Evolutionary conservation across 345 rosid species (phyloP).

Genomic region (Gossypium stocksii): DNA sequence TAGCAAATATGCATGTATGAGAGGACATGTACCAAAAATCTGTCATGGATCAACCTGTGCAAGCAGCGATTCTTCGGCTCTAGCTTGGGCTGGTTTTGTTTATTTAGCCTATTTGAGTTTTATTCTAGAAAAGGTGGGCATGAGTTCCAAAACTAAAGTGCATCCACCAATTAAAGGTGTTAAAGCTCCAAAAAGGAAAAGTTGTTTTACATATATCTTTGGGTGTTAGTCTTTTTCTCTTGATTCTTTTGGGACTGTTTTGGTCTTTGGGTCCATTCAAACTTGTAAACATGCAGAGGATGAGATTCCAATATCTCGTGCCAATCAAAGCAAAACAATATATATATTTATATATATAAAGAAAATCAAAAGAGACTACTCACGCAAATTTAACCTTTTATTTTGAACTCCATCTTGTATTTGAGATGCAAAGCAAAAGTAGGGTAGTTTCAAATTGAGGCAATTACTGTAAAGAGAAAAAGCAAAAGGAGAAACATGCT

Average conservation of each 20-base stretch:
- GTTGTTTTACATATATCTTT: conserved; percentile 23
- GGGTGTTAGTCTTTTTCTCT: conserved; percentile 35
- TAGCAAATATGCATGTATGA: conserved; percentile 10
- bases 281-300: conserved; percentile 29
- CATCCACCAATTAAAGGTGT: conserved; percentile 36
- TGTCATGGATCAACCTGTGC: background rate
- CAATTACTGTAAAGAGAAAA: conserved; percentile 20
- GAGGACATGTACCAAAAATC: conserved; percentile 4
- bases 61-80: conserved; percentile 5
- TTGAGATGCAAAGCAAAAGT: conserved; percentile 20
- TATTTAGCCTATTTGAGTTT: background rate
- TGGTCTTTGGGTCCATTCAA: conserved; percentile 41
- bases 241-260: conserved; percentile 34
- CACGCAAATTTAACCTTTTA: background rate
- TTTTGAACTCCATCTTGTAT: background rate
- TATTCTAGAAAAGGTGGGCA: conserved; percentile 17
- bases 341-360: too few relatives aligned
- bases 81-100: background rate
- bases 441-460: conserved; percentile 17
- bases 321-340: conserved; percentile 13
- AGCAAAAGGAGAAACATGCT: background rate
- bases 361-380: background rate
- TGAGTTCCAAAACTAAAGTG: conserved; percentile 37
- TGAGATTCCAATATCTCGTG: conserved; percentile 31
- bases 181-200: conserved; percentile 13